Conservation (phyloP, 345 rosid species). For the Corymbia maculata region DNA sequence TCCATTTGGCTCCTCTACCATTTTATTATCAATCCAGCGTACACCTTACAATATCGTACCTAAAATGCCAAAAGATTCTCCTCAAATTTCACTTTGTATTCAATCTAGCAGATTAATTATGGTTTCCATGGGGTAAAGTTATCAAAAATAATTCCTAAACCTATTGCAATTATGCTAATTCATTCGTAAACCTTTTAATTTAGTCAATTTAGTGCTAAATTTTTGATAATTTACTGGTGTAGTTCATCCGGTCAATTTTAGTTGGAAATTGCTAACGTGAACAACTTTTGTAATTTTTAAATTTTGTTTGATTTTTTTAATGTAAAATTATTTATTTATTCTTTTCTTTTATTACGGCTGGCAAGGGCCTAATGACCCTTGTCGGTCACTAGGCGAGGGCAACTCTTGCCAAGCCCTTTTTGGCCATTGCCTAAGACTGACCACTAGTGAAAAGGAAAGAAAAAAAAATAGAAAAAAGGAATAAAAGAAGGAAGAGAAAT, state of each 20-base stretch:
- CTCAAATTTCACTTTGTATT: neutral
- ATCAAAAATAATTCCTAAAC: too few species aligned
- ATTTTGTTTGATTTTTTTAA: too few species aligned
- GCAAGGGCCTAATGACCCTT: fast-evolving
- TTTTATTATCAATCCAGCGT: neutral
- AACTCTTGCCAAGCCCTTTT: fast-evolving
- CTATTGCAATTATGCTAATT: neutral
- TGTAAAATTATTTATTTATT: neutral
- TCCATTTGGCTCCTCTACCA: neutral
- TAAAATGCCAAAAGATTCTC: neutral
- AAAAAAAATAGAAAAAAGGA: neutral
- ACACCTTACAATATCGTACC: neutral
- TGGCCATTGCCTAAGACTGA: fast-evolving
- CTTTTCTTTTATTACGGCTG: neutral
- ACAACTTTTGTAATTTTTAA: neutral
- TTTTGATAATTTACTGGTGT: too few species aligned
- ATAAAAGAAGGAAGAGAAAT: neutral
- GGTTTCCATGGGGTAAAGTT: neutral
- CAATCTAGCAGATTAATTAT: neutral
- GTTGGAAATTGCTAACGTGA: fast-evolving
- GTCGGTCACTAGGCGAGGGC: fast-evolving
- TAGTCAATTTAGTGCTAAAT: neutral
- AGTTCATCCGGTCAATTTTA: neutral
- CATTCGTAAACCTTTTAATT: too few species aligned
- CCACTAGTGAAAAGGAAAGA: fast-evolving